A percentile compares a stretch with the other conserved stretches of the same genome.
phyloP scores from a whole-genome alignment of 768 basidiomycete genomes.

The Trametes cubensis region DNA sequence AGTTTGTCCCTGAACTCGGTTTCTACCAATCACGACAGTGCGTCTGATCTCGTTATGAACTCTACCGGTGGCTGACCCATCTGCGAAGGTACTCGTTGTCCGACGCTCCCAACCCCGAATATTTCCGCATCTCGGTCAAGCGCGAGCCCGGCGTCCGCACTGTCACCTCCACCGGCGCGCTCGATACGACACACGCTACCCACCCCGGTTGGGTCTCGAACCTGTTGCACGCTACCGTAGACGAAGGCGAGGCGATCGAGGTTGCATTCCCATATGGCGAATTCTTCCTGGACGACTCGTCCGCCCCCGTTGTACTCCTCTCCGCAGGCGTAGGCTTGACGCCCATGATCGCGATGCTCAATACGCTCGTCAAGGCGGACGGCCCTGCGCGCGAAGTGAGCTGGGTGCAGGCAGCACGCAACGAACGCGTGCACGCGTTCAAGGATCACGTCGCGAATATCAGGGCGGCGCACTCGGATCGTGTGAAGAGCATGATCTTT shows the following conservation, averaged over 20 bases:
- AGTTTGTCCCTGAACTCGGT: conserved; percentile 27
- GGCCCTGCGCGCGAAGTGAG: conserved; percentile 15
- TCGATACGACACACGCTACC: conserved; percentile 20
- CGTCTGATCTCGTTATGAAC: neutral
- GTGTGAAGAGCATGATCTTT: conserved; percentile 20
- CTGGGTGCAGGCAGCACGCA: conserved; percentile 30
- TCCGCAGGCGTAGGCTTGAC: conserved; percentile 33
- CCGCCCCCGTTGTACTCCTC: conserved; percentile 30
- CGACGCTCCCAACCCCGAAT: conserved; percentile 24
- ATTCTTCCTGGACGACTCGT: conserved; percentile 30
- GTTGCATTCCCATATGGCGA: conserved; percentile 31
- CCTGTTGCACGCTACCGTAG: conserved; percentile 28
- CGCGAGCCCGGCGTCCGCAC: conserved; percentile 27
- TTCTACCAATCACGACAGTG: conserved; percentile 28
- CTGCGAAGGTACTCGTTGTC: conserved; percentile 28
- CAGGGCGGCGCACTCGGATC: conserved; percentile 15
- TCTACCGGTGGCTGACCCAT: neutral
- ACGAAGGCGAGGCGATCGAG: conserved; percentile 28
- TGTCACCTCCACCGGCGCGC: conserved; percentile 9
- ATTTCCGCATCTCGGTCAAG: conserved; percentile 33
- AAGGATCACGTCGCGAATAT: conserved; percentile 20
- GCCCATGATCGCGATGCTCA: conserved; percentile 31
- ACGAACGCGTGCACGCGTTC: conserved; percentile 23
- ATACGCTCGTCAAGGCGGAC: conserved; percentile 21
- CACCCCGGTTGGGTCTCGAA: conserved; percentile 32